phyloP scores from a whole-genome alignment of 2,329 filamentous ascomycete species.

The Exophiala calicioides region DNA sequence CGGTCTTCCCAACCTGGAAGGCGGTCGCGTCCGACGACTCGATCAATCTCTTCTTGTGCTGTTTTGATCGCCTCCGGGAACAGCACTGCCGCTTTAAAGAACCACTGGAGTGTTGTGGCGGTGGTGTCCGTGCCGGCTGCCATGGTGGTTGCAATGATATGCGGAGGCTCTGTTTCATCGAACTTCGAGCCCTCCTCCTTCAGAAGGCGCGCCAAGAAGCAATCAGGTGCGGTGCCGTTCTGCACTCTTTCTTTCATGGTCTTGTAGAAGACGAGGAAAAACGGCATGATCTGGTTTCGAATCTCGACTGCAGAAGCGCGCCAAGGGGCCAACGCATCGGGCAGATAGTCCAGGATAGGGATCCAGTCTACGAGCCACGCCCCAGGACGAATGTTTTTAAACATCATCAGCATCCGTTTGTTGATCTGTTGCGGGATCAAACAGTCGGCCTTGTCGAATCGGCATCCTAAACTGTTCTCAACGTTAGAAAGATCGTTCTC shows the following conservation, averaged over 20 bases:
- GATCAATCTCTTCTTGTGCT: conserved; percentile 40
- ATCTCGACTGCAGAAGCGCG: conserved; percentile 5
- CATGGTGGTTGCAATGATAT: conserved; percentile 13
- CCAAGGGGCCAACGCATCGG: conserved; percentile 38
- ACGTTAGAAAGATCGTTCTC: neutral
- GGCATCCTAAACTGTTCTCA: conserved; percentile 15
- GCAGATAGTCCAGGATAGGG: conserved; percentile 46
- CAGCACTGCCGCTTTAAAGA: conserved; percentile 27
- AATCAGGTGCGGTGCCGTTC: conserved; percentile 14
- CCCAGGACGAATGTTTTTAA: conserved; percentile 13
- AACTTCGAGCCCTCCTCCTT: conserved; percentile 13
- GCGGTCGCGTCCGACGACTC: conserved; percentile 31
- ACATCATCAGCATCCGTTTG: conserved; percentile 9
- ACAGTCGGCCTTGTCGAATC: conserved; percentile 7
- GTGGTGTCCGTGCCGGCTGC: conserved; percentile 20
- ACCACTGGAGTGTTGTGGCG: conserved; percentile 19
- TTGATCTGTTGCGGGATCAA: conserved; percentile 16
- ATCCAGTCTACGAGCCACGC: conserved; percentile 45
- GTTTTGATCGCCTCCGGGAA: conserved; percentile 56
- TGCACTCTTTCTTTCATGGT: conserved; percentile 11
- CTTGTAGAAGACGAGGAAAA: conserved; percentile 18
- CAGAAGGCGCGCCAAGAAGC: conserved; percentile 15
- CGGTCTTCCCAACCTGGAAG: conserved; percentile 42
- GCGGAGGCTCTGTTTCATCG: conserved; percentile 11
- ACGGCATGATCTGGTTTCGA: conserved; percentile 10